Evolutionary conservation across 208 protist genomes (phyloP).

Genomic region (Plasmodiophora brassicae): DNA sequence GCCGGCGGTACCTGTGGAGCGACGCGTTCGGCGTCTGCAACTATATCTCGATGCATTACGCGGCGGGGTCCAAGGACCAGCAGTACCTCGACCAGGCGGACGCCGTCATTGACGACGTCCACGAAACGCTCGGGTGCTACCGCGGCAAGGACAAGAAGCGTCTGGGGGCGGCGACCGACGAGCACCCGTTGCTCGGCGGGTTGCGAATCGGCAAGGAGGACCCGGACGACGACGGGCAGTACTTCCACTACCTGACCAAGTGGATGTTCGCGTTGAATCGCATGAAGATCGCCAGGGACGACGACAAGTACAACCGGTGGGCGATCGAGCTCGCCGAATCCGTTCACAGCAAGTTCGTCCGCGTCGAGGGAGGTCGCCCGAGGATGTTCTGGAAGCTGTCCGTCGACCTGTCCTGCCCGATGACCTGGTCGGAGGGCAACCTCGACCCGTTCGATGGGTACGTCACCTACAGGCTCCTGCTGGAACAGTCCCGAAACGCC

Average conservation of each 20-base stretch:
- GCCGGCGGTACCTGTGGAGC: background rate
- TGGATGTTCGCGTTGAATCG: slow-evolving; percentile 28
- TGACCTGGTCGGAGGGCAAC: background rate
- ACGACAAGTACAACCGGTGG: background rate
- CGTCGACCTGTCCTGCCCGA: background rate
- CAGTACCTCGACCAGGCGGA: background rate
- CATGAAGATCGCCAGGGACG: background rate
- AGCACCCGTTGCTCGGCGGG: background rate
- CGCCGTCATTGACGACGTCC: background rate
- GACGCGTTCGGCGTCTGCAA: background rate
- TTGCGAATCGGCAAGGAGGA: background rate
- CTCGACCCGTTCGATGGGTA: background rate
- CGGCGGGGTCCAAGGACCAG: background rate
- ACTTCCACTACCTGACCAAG: background rate
- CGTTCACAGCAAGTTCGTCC: background rate
- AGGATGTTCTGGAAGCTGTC: background rate
- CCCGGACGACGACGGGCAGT: slow-evolving; percentile 12
- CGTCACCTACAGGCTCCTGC: background rate
- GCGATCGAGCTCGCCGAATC: slow-evolving; percentile 7
- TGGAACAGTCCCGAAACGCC: background rate
- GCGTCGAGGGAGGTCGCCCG: background rate
- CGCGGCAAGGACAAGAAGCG: background rate
- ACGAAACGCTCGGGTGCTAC: background rate
- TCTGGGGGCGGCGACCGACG: background rate
- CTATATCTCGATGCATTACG: background rate